Evolutionary conservation across 2,329 filamentous ascomycete species (phyloP).

Genomic region (Cladophialophora exuberans): DNA sequence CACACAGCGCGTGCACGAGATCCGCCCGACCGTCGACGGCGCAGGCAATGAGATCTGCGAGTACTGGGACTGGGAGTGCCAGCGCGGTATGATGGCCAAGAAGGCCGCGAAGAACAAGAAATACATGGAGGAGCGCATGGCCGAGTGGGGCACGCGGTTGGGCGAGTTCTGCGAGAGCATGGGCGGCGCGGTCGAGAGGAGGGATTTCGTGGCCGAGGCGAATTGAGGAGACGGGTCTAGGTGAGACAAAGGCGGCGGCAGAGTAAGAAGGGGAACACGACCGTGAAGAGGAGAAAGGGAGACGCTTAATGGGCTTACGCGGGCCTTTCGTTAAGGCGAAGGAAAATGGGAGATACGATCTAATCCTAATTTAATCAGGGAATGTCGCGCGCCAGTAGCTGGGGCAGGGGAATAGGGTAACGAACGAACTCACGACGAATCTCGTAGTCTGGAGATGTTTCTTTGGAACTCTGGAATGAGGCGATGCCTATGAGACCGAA

Average conservation of each 20-base stretch:
- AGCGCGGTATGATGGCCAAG: conserved; percentile 47
- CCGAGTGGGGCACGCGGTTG: conserved; percentile 46
- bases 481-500: no score
- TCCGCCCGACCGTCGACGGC: conserved; percentile 42
- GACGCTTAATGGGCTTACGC: no score
- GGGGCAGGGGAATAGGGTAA: no score
- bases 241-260: background rate
- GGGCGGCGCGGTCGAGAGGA: conserved; percentile 39
- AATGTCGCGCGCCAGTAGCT: no score
- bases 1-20: conserved; percentile 53
- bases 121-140: conserved; percentile 43
- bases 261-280: no score
- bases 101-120: conserved; percentile 48
- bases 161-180: conserved; percentile 41
- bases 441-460: no score
- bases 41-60: conserved; percentile 42
- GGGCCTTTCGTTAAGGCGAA: no score
- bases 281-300: no score
- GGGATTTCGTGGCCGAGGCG: conserved; percentile 28
- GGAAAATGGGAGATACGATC: no score
- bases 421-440: no score
- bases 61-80: conserved; percentile 46
- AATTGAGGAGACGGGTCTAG: background rate
- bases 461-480: no score
- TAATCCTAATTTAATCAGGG: no score